These are phyloP conservation scores for Neocallimastix lanati DNA, from an alignment of 192 early-diverging fungal species.

Conservation along the genomic window DNA sequence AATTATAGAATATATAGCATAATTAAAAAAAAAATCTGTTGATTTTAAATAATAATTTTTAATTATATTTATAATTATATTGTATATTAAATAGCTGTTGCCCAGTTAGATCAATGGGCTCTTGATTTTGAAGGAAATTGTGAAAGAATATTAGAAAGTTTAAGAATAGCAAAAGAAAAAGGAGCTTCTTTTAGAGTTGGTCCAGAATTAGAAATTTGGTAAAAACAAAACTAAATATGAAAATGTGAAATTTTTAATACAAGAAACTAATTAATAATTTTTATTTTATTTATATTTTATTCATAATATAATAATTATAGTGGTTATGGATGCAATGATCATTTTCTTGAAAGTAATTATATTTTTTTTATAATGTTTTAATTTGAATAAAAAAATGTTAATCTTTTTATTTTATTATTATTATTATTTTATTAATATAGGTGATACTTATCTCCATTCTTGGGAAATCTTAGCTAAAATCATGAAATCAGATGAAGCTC, in stretches of 20 bases:
- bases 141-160: conserved; percentile 65
- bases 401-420: no score
- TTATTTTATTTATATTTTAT: no score
- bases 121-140: conserved; percentile 91
- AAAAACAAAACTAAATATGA: no score
- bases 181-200: conserved; percentile 76
- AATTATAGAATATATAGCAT: no score
- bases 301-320: no score
- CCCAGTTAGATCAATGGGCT: conserved; percentile 54
- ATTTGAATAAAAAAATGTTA: no score
- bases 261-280: no score
- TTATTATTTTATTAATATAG: conserved; percentile 11
- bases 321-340: conserved; percentile 96
- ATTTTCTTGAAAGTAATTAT: conserved; percentile 77
- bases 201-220: conserved; percentile 91
- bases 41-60: no score
- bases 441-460: conserved; percentile 83
- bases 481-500: conserved; percentile 34
- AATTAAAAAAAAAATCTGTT: no score
- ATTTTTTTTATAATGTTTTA: no score
- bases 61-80: no score
- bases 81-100: neutral
- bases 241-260: no score
- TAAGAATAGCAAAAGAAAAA: conserved; percentile 55
- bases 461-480: conserved; percentile 79